Conservation (phyloP, 352 stramenopile species). For the Elongisporangium anandrum region DNA sequence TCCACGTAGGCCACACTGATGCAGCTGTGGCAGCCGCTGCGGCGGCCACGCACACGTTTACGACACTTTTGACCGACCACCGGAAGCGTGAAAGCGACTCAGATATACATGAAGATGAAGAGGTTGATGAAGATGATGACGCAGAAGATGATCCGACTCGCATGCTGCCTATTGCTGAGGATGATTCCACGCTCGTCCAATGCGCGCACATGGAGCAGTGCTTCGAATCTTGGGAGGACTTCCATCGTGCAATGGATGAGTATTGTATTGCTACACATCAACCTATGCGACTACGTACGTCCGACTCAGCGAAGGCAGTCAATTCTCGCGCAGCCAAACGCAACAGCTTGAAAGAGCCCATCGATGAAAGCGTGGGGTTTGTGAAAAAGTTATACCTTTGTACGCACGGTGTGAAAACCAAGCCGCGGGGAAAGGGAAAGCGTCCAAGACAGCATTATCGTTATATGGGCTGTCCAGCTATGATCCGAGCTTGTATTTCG, state of each 20-base stretch:
- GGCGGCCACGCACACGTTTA: conserved; percentile 29
- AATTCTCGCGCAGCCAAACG: conserved; percentile 76
- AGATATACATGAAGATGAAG: conserved; percentile 51
- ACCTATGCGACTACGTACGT: conserved; percentile 77
- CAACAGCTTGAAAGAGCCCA: conserved; percentile 81
- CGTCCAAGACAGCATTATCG: conserved; percentile 75
- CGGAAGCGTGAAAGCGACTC: conserved; percentile 57
- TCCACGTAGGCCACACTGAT: conserved; percentile 10
- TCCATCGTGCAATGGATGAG: conserved; percentile 75
- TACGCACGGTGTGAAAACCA: conserved; percentile 82
- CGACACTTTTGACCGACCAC: conserved; percentile 46
- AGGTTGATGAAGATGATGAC: conserved; percentile 38
- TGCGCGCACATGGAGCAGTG: conserved; percentile 67
- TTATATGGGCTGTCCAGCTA: conserved; percentile 80
- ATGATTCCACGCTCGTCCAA: conserved; percentile 59
- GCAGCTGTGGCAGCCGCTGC: conserved; percentile 9
- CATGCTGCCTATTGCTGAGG: conserved; percentile 47
- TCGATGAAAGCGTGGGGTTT: conserved; percentile 81
- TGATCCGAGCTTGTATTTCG: conserved; percentile 81
- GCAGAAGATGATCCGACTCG: conserved; percentile 37
- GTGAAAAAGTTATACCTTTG: conserved; percentile 85
- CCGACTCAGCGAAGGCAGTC: conserved; percentile 74
- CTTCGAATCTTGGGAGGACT: conserved; percentile 82
- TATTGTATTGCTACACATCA: conserved; percentile 74
- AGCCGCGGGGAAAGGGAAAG: conserved; percentile 78